Base-by-base conservation (phyloP, 345 rosid species). In the Euphorbia pulcherrima region DNA sequence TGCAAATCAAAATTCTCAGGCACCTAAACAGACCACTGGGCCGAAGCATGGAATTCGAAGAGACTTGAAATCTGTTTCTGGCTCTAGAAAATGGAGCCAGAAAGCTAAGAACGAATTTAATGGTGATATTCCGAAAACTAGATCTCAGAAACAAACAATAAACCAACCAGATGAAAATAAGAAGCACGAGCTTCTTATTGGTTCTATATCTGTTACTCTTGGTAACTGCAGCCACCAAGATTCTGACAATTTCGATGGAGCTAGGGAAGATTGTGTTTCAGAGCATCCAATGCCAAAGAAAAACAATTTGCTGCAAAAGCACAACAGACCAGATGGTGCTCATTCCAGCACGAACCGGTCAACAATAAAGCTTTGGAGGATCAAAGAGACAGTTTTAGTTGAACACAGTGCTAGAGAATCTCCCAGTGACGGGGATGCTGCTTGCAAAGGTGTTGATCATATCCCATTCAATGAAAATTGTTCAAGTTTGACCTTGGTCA, bases 151-250 rank as follows among this genome's bases (percentile, higher is more conserved):
- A 65, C 86, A 82, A 69, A 77, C 80, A 72, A 67, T 77, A 64
- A 73, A 44, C 71, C 82, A 78, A 71, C 81, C 67, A 27, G 84
- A 84, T 58, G 81, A 75, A 33, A 71, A 78, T 66, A 83, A 83
- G 73, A 84, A 70, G 37, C 62, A 53, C 0, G 88, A 88, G 83
- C 84, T 95, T 72, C 72, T 90, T 74, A 86, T 92, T 70, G 97
- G 99, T 53, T 87, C 99, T 41, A 83, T 95, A 60, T 78, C 90
- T 66, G 89, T 92, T 69, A 68, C 85, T 0, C 85, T 94, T 47
- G 84, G 71, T 71, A 82, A 83, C 71, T 71, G 74, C 69, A 56
- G 73, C 72, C 71, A 28, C 23, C 75, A 62, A 0, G 82, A 85
- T 60, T 74, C 71, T 33, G 73, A 71, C 39, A 79, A 75, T 68